These are phyloP conservation scores for Helichrysum umbraculigerum DNA, from an alignment of 129 eudicot genomes.

Conservation along the genomic window DNA sequence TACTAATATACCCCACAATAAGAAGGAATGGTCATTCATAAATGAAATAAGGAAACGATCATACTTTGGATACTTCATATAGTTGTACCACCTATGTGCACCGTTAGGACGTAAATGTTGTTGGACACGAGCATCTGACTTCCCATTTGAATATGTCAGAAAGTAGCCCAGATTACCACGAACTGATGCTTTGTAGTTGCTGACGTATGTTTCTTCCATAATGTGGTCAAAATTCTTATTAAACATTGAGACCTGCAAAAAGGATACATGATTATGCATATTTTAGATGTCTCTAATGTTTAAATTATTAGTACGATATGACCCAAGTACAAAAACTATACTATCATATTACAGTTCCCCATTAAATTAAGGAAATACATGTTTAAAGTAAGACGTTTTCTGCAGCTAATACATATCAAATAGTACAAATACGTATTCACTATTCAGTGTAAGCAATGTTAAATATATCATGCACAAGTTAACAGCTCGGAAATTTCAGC, in stretches of 20 bases:
- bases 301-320: background rate
- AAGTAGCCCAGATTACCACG: constrained; percentile 72
- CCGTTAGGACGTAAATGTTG: constrained; percentile 62
- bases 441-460: too few species aligned
- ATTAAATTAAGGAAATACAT: too few species aligned
- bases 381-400: too few species aligned
- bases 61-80: constrained; percentile 70
- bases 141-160: constrained; percentile 73
- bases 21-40: background rate
- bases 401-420: too few species aligned
- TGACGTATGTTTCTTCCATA: constrained; percentile 52
- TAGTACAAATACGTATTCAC: too few species aligned
- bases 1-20: constrained; percentile 10
- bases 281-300: background rate
- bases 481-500: too few species aligned
- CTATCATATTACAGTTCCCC: too few species aligned
- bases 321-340: background rate
- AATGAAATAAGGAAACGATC: constrained; percentile 9
- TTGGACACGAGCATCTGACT: constrained; percentile 64
- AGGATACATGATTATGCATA: background rate
- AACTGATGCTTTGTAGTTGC: constrained; percentile 57
- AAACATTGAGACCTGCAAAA: constrained; percentile 59
- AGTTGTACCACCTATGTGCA: constrained; percentile 41
- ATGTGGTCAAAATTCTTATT: constrained; percentile 75
- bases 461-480: too few species aligned